phyloP scores from a whole-genome alignment of 495 filamentous ascomycete genomes.

The Letharia columbiana region DNA sequence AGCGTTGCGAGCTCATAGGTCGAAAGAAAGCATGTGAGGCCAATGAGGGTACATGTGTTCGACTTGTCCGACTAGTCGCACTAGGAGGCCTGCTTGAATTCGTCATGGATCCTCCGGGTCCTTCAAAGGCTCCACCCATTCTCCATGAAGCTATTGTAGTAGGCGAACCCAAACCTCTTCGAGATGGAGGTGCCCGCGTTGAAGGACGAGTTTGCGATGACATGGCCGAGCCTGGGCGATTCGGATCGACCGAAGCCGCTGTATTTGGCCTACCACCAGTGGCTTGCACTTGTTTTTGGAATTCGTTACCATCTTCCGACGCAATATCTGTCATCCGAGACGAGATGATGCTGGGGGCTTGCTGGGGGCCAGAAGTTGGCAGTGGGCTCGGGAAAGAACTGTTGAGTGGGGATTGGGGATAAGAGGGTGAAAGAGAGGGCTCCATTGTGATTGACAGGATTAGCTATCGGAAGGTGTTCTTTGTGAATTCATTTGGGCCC shows the following conservation, averaged over 20 bases:
- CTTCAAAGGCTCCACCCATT: slow-evolving; percentile 30
- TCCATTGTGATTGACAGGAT: slow-evolving; percentile 13
- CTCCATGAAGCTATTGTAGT: slow-evolving; percentile 27
- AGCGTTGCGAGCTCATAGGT: slow-evolving; percentile 91
- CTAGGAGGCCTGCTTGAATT: slow-evolving; percentile 47
- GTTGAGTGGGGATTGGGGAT: slow-evolving; percentile 16
- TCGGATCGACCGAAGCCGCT: slow-evolving; percentile 27
- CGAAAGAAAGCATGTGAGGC: slow-evolving; percentile 87
- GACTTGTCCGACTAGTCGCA: slow-evolving; percentile 64
- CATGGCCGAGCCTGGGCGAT: slow-evolving; percentile 31
- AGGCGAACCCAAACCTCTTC: slow-evolving; percentile 36
- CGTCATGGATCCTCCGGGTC: slow-evolving; percentile 29
- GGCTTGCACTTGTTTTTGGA: slow-evolving; percentile 16
- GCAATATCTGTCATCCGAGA: slow-evolving; percentile 77
- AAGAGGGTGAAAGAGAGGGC: slow-evolving; percentile 3
- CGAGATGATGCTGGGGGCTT: slow-evolving; percentile 61
- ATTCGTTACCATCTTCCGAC: slow-evolving; percentile 42
- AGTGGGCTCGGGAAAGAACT: slow-evolving; percentile 29
- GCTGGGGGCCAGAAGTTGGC: slow-evolving; percentile 18
- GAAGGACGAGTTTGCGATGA: slow-evolving; percentile 41
- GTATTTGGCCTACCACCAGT: slow-evolving; percentile 32
- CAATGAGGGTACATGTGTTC: slow-evolving; percentile 82
- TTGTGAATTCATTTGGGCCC: neutral
- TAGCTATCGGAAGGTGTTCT: neutral
- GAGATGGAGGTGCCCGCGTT: slow-evolving; percentile 35